phyloP scores from a whole-genome alignment of 805 yeast species.

The Candida morakotiae region DNA sequence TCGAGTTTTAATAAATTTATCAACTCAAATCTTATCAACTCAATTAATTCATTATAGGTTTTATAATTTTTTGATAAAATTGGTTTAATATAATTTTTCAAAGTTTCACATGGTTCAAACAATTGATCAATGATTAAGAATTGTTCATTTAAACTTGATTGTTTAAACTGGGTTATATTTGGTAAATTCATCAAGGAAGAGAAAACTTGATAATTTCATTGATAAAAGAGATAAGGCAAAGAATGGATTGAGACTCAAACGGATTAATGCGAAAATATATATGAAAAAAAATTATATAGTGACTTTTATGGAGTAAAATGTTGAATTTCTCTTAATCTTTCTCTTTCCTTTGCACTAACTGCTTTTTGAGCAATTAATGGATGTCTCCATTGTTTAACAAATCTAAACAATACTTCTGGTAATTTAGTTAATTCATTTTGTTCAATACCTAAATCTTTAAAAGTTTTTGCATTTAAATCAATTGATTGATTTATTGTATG shows the following conservation, averaged over 20 bases:
- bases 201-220: constrained; percentile 26
- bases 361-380: constrained; percentile 46
- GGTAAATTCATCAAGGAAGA: no score
- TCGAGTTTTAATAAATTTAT: constrained; percentile 23
- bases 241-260: no score
- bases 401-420: constrained; percentile 42
- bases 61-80: constrained; percentile 16
- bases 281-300: no score
- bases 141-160: constrained; percentile 21
- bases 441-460: constrained; percentile 63
- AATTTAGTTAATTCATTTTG: constrained; percentile 31
- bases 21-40: constrained; percentile 37
- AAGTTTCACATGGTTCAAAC: constrained; percentile 61
- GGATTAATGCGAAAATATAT: no score
- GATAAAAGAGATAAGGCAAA: no score
- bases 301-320: constrained; percentile 34
- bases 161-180: constrained; percentile 12
- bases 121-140: constrained; percentile 46
- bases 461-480: constrained; percentile 58
- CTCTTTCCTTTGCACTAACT: constrained; percentile 35
- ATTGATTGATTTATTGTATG: constrained; percentile 62
- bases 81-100: constrained; percentile 32
- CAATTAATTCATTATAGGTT: constrained; percentile 39
- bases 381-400: constrained; percentile 48
- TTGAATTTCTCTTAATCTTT: constrained; percentile 41